phyloP scores from a whole-genome alignment of 306 rosid genomes.

The Glycyrrhiza uralensis region DNA sequence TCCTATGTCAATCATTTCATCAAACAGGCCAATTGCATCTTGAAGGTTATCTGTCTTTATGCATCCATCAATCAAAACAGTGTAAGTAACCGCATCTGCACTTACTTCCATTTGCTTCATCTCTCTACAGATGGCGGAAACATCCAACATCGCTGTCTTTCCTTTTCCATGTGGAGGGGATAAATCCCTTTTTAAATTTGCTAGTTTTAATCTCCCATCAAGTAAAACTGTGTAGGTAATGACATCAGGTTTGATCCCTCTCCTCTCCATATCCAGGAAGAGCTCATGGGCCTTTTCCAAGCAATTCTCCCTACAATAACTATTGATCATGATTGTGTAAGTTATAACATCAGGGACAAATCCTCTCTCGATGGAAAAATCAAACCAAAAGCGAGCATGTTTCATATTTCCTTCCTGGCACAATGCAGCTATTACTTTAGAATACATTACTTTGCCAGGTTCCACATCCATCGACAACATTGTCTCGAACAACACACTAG shows the following conservation, averaged over 20 bases:
- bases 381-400: constrained; percentile 46
- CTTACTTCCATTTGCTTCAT: constrained; percentile 52
- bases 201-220: constrained; percentile 51
- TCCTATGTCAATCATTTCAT: constrained; percentile 60
- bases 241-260: constrained; percentile 67
- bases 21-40: constrained; percentile 53
- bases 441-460: constrained; percentile 47
- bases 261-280: constrained; percentile 62
- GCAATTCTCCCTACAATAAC: constrained; percentile 58
- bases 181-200: constrained; percentile 12
- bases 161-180: neutral
- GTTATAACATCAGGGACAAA: constrained; percentile 56
- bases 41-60: constrained; percentile 48
- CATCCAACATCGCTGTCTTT: constrained; percentile 7
- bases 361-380: constrained; percentile 40
- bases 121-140: constrained; percentile 45
- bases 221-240: constrained; percentile 74
- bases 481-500: constrained; percentile 36
- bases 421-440: constrained; percentile 56
- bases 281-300: constrained; percentile 58
- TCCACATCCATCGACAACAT: constrained; percentile 49
- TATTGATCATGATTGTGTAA: constrained; percentile 71
- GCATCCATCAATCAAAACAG: constrained; percentile 62
- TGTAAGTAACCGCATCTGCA: constrained; percentile 62
- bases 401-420: constrained; percentile 52